Evolutionary conservation across 2,329 filamentous ascomycete species (phyloP), one percentile per base, ranked within the genome.

Genomic region (Beauveria pseudobassiana): DNA sequence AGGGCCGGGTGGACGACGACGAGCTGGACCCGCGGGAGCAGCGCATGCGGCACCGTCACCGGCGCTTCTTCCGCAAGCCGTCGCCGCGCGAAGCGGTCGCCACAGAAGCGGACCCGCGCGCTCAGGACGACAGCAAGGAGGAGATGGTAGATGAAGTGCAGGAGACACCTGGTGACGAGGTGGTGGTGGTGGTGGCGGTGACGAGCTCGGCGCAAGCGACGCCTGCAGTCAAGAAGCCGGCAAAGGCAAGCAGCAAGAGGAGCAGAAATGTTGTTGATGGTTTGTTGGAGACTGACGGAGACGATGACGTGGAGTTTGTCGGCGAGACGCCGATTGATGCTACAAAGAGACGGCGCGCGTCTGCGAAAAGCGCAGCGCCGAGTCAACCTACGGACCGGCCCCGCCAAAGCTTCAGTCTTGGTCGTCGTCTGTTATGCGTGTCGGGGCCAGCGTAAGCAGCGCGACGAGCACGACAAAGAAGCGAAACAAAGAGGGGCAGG

Each of bases 401-500:
- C 30, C 28, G 14, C 30, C 45, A 14, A 48, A 20, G 56, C 45
- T 49, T 20, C n/a, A 42, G 3, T 6, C 43, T 12, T 14, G 20
- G 45, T 59, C 34, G 5, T 43, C 38, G 10, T 59, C 60, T 22
- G 22, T 22, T 22, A 22, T 22, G 22, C 22, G 22, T 22, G 22
- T 22, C 22, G 22, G 22, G 22, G 22, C 22, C 22, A 22, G 22
- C 22, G 22, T 22, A 22, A 22, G 22, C 22, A 22, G 22, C 22
- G 22, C 22, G 22, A 22, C 22, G 52, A 46, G 58, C n/a, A 18
- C 59, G 20, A 53, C 65, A 1, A 70, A 73, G 69, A 74, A 72
- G 60, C 82, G 83, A 67, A 75, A 79, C 46, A 85, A 84, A 69
- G 72, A 75, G 59, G 68, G 76, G 48, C 63, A 69, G 2, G 63